Base-by-base conservation (phyloP, 2,329 filamentous ascomycete genomes). In the Penicillium sp. region DNA sequence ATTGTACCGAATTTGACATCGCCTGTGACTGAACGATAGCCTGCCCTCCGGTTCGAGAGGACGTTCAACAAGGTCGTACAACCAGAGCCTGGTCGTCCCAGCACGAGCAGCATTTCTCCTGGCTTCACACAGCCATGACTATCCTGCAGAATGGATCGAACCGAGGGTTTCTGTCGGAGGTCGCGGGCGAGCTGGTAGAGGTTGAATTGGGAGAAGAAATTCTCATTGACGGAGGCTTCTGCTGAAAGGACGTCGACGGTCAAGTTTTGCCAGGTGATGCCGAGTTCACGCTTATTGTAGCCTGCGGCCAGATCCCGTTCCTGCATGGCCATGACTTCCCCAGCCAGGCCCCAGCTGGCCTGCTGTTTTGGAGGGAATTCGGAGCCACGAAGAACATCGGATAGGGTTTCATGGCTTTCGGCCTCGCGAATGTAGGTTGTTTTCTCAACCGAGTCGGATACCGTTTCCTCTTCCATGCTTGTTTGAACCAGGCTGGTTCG, bases 1-100 rank as follows among this genome's bases (percentile, higher is more conserved):
- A 84, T 71, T 0, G 74, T 73, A 1, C 82, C 87, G 63, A 82
- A 88, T 48, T 48, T 48, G 11, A 48, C 46, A 13, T 48, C 46
- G n/a, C 46, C 46, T 4, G 46, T 22, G 29, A 48, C 46, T 9
- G 46, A 35, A 21, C 27, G 27, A 22, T 14, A 48, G 16, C 46
- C 46, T 33, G 27, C 46, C 21, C 46, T 48, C 54, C 84, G 81
- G 65, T 91, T 91, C 50, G 87, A 80, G 5, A 91, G 78, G 64
- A 89, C 79, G 65, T 89, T 91, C 46, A 92, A 78, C 16, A 91
- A 78, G 0, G 88, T 89, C 0, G 88, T 90, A 69, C 89, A 91
- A 33, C 88, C 88, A 3, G 86, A 81, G 0, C 87, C 88, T 0
- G 88, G 88, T 1, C 87, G 80, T 3, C 88, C 88, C 0, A 90